Conservation (phyloP, 2,329 filamentous ascomycete genomes). For the Bipolaris gigantea region DNA sequence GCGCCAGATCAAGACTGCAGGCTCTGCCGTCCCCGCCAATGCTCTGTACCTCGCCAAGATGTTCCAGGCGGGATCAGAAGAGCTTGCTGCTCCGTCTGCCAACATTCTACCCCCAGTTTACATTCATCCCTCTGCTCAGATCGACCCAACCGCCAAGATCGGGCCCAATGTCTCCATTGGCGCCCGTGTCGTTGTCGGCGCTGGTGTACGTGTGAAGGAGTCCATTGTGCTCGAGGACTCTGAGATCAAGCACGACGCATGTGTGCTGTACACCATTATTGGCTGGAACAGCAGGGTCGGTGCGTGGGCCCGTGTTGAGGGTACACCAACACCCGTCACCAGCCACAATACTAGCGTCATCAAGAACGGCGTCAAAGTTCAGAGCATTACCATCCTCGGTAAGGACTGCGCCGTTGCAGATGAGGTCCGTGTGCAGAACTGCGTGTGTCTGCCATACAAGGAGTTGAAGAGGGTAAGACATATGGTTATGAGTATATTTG, state of each 20-base stretch:
- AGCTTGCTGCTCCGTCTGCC: conserved; percentile 79
- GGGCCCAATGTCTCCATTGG: conserved; percentile 97
- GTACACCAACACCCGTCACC: conserved; percentile 81
- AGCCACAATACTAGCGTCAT: conserved; percentile 93
- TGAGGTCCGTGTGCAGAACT: conserved; percentile 95
- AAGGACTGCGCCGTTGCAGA: conserved; percentile 95
- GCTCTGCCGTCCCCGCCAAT: conserved; percentile 94
- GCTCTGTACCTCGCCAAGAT: conserved; percentile 96
- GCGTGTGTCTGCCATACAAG: conserved; percentile 95
- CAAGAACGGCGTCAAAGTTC: conserved; percentile 98
- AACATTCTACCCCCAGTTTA: conserved; percentile 91
- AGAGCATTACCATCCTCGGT: conserved; percentile 95
- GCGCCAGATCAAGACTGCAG: conserved; percentile 99
- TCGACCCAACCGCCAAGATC: conserved; percentile 94
- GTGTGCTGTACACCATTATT: conserved; percentile 92
- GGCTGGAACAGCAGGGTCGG: conserved; percentile 96
- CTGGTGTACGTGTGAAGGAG: conserved; percentile 92
- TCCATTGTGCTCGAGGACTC: conserved; percentile 92
- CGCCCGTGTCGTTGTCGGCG: conserved; percentile 79
- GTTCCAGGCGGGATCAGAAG: conserved; percentile 76
- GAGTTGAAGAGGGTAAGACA: conserved; percentile 89
- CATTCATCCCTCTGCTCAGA: conserved; percentile 87
- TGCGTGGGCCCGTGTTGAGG: conserved; percentile 97
- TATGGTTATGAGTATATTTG: neutral
- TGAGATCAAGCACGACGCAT: conserved; percentile 96